Conservation (phyloP, 306 rosid genomes). For the Pachyrhizus erosus region DNA sequence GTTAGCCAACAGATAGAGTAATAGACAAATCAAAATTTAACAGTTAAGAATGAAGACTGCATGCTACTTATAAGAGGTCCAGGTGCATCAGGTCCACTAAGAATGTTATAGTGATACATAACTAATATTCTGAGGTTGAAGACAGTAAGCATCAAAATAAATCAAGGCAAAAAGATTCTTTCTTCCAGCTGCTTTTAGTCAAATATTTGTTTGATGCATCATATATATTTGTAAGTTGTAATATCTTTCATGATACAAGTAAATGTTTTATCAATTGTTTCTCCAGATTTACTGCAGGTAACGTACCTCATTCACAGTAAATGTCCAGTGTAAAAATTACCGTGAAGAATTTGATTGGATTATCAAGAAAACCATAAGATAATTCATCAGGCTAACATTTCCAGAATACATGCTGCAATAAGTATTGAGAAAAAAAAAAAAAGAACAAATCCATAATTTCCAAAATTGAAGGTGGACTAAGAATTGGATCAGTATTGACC, state of each 20-base stretch:
- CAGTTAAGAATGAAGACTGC: slow-evolving; percentile 32
- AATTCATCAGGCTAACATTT: slow-evolving; percentile 6
- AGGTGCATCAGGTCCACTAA: background rate
- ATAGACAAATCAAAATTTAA: slow-evolving; percentile 31
- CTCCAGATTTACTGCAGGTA: slow-evolving; percentile 18
- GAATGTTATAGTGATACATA: background rate
- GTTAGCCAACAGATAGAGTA: slow-evolving; percentile 11
- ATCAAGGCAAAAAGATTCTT: background rate
- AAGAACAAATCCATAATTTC: slow-evolving; percentile 7
- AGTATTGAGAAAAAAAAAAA: background rate
- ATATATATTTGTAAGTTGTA: background rate
- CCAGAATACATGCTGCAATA: background rate
- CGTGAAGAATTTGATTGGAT: slow-evolving; percentile 1
- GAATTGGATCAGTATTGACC: background rate
- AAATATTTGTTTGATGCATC: background rate
- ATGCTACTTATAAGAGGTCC: slow-evolving; percentile 7
- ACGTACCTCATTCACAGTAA: background rate
- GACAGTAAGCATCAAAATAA: slow-evolving; percentile 27
- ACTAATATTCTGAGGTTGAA: slow-evolving; percentile 10
- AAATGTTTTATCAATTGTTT: background rate
- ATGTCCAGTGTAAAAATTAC: background rate
- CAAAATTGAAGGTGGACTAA: background rate
- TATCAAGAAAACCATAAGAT: background rate
- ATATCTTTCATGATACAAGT: background rate
- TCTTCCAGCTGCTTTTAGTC: background rate